Conservation (phyloP, 306 rosid genomes). For the Astragalus glycyphyllos region DNA sequence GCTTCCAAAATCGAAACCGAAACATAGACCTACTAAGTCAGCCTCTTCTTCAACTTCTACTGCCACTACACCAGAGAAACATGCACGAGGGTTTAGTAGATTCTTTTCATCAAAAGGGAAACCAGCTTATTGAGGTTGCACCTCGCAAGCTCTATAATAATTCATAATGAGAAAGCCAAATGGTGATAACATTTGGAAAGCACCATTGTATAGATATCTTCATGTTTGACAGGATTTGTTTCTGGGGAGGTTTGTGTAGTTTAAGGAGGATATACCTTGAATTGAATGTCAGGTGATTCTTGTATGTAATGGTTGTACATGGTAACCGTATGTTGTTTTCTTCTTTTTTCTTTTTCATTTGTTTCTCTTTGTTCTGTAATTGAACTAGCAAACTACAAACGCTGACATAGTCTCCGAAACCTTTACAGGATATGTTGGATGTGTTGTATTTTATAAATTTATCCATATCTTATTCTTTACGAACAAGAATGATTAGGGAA, state of each 20-base stretch:
- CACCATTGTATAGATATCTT: slow-evolving; percentile 45
- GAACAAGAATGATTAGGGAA: slow-evolving; percentile 4
- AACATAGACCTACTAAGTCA: slow-evolving; percentile 78
- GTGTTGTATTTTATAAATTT: slow-evolving; percentile 45
- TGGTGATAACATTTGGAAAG: slow-evolving; percentile 49
- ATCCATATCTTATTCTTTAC: slow-evolving; percentile 36
- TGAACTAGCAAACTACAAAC: slow-evolving; percentile 48
- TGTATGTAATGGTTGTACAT: slow-evolving; percentile 83
- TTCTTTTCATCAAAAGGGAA: slow-evolving; percentile 92
- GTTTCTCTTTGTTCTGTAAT: slow-evolving; percentile 47
- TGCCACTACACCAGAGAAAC: slow-evolving; percentile 88
- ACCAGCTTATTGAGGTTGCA: slow-evolving; percentile 64
- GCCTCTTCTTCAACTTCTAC: slow-evolving; percentile 76
- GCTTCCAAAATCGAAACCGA: slow-evolving; percentile 65
- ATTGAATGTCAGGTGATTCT: slow-evolving; percentile 51
- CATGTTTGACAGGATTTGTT: slow-evolving; percentile 47
- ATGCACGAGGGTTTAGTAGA: slow-evolving; percentile 82
- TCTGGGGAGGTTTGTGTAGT: slow-evolving; percentile 56
- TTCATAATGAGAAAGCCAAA: slow-evolving; percentile 38
- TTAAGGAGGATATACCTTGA: slow-evolving; percentile 46
- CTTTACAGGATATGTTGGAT: slow-evolving; percentile 52
- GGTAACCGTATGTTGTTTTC: slow-evolving; percentile 64
- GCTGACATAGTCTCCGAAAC: slow-evolving; percentile 53
- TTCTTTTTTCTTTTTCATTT: slow-evolving; percentile 28
- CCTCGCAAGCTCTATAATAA: slow-evolving; percentile 40